Percentiles rank a stretch among this genome's conserved stretches.
Evolutionary conservation across 2,329 filamentous ascomycete genomes (phyloP).

Genomic region (Stemphylium beticola): DNA sequence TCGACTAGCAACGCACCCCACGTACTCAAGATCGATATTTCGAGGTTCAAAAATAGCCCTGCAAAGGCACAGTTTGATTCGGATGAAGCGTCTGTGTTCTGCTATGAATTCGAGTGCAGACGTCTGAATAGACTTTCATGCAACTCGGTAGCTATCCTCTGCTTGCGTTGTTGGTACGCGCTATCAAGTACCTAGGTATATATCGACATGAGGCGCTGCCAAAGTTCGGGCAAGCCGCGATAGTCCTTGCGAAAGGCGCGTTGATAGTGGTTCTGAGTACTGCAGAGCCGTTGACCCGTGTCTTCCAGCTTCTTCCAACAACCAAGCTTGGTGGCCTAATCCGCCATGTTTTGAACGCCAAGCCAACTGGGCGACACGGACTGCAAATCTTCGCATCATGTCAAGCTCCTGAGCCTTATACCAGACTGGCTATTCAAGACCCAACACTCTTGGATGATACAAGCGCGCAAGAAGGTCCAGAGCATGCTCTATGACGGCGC

Average conservation of each 20-base stretch:
- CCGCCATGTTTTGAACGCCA: slow-evolving; percentile 30
- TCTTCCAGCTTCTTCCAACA: slow-evolving; percentile 36
- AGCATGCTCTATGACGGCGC: slow-evolving; percentile 2
- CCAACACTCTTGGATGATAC: slow-evolving; percentile 8
- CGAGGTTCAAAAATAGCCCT: slow-evolving; percentile 44
- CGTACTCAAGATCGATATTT: slow-evolving; percentile 31
- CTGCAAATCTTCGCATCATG: slow-evolving; percentile 18
- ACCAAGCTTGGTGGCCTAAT: slow-evolving; percentile 30
- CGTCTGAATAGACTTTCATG: slow-evolving; percentile 63
- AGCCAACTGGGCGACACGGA: slow-evolving; percentile 25
- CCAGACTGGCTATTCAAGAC: slow-evolving; percentile 13
- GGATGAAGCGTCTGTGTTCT: slow-evolving; percentile 61
- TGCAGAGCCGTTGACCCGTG: slow-evolving; percentile 42
- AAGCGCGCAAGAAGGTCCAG: slow-evolving; percentile 2
- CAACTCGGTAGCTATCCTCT: slow-evolving; percentile 54
- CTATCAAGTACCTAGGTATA: slow-evolving; percentile 67
- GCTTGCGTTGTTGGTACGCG: slow-evolving; percentile 59
- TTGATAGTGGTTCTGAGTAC: slow-evolving; percentile 39
- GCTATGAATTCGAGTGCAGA: slow-evolving; percentile 74
- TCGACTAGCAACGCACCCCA: slow-evolving; percentile 22
- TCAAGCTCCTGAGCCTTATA: slow-evolving; percentile 21
- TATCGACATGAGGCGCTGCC: slow-evolving; percentile 73
- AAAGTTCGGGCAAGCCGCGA: slow-evolving; percentile 44
- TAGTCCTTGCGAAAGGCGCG: slow-evolving; percentile 43
- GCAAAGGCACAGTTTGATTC: slow-evolving; percentile 51